These are phyloP conservation scores for Fusarium acutatum DNA, from an alignment of 2,329 filamentous ascomycete species.

Conservation along the genomic window DNA sequence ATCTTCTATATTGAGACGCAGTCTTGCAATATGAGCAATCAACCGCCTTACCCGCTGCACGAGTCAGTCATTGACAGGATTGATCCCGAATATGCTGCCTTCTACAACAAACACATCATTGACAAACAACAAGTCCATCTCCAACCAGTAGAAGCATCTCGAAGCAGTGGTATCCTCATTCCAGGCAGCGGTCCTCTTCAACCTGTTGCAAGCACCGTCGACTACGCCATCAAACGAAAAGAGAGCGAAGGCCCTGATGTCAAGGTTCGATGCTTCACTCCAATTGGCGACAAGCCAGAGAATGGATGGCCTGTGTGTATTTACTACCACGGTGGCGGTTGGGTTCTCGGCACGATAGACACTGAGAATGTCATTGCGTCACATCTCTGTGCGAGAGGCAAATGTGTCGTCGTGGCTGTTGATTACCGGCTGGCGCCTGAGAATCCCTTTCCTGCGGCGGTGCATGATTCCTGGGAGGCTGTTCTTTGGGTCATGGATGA, in stretches of 20 bases:
- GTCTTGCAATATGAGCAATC: neutral
- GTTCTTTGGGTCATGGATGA: neutral
- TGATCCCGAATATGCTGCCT: neutral
- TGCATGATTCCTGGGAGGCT: conserved; percentile 12
- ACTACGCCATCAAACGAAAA: neutral
- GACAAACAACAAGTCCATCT: conserved; percentile 18
- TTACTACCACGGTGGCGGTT: conserved; percentile 12
- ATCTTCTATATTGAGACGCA: rapidly evolving
- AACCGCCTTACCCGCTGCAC: conserved; percentile 5
- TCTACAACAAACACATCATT: conserved; percentile 18
- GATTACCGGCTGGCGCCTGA: conserved; percentile 7
- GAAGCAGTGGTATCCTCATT: neutral
- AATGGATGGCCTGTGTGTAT: conserved; percentile 10
- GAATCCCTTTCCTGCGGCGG: neutral
- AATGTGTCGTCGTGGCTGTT: conserved; percentile 5
- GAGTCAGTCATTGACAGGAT: neutral
- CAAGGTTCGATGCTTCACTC: neutral
- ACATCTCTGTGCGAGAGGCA: neutral
- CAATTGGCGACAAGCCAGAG: neutral
- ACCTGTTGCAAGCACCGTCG: neutral
- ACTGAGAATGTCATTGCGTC: conserved; percentile 18
- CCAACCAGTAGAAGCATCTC: neutral
- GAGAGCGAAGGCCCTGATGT: conserved; percentile 7
- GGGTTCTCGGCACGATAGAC: conserved; percentile 9
- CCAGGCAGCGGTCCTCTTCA: neutral